Base-by-base conservation (phyloP, 257 asterid genomes). In the Solanum chiquidenum region DNA sequence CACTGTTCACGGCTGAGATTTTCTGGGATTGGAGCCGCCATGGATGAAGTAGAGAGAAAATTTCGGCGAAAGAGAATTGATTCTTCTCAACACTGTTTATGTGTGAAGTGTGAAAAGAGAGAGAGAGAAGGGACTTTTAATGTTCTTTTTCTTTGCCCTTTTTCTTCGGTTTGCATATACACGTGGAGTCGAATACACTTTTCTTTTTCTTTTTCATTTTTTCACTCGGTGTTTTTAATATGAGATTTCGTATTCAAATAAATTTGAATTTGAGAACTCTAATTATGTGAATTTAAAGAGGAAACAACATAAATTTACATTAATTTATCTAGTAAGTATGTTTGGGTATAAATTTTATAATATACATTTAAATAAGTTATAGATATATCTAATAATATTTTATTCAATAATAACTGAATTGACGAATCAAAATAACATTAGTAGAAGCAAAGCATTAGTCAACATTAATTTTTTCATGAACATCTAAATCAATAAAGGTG, bases 1-100 rank as follows among this genome's bases (percentile, higher is more conserved):
- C 88, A 92, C 85, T 90, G 93, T 35, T 92, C 93, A 10, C 91
- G 91, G 23, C 86, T 58, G n/a, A 92, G 90, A 66, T 89, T 90
- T n/a, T 86, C 90, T 55, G 83, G 88, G 69, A 88, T 83, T 87
- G 82, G 71, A 52, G 92, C 80, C 76, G 93, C 88, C 92, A 90
- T 91, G 71, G 85, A 46, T 29, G 84, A 6, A 23, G 37, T 5
- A 84, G 62, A 68, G 88, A 40, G 83, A 10, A 49, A 29, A 9
- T 16, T 74, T 34, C 55, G 38, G 31, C 49, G 87, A 85, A 79
- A 86, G 40, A 69, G 34, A 9, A 35, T 5, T 60, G 14, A 77
- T 37, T n/a, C 62, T 62, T 74, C 83, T 38, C 49, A 25, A 38
- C 58, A 38, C 20, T 11, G 58, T 38, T 20, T 60, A n/a, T n/a